Base-by-base conservation (phyloP, 192 early-diverging fungal species). In the Chytriomyces hyalinus region DNA sequence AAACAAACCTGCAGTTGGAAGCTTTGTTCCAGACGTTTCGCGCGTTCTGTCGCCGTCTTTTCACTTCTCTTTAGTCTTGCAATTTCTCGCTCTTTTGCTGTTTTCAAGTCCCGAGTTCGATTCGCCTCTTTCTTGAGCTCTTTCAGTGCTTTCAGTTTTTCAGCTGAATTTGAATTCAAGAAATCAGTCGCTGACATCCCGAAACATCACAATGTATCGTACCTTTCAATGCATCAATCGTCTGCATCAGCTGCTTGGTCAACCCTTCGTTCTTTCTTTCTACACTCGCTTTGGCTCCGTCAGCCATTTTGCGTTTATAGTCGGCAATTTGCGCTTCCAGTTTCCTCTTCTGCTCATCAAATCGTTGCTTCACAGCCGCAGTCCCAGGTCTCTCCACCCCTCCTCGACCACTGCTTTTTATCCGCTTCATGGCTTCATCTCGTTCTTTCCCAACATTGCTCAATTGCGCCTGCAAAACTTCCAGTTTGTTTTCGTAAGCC, bases 71-170 rank as follows among this genome's bases (percentile, higher is more conserved):
- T 70, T 20, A 82, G 43, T 24, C 82, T 69, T 22, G 79, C 82
- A 48, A 87, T 83, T 50, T 93, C 90, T 66, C 90, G 83, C 20
- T 80, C 79, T 46, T 87, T 80, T 65, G 85, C 6, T 84, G 84
- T 85, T 36, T 88, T 84, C 76, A 90, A 81, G 49, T 92, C 89
- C 64, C 91, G 84, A 47, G 87, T 86, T 10, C 84, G 79, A 46
- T 91, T 84, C 0, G 89, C 80, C 65, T 94, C 92, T 60, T 87
- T 85, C 66, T 90, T 91, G 81, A 94, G 91, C 10, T 92, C 87
- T 71, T 91, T 91, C 63, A 93, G 75, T 88, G 94, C 90, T 10
- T 88, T 83, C 15, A 90, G 71, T 79, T 95, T 95, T 78, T 95
- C 94, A 36, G 83, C 80, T 86, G 64, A 63, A 51, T 26, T 26